A percentile compares a stretch with the other conserved stretches of the same genome.
Evolutionary conservation across 2,329 filamentous ascomycete species (phyloP).

Genomic region (Scopulariopsis brevicaulis): DNA sequence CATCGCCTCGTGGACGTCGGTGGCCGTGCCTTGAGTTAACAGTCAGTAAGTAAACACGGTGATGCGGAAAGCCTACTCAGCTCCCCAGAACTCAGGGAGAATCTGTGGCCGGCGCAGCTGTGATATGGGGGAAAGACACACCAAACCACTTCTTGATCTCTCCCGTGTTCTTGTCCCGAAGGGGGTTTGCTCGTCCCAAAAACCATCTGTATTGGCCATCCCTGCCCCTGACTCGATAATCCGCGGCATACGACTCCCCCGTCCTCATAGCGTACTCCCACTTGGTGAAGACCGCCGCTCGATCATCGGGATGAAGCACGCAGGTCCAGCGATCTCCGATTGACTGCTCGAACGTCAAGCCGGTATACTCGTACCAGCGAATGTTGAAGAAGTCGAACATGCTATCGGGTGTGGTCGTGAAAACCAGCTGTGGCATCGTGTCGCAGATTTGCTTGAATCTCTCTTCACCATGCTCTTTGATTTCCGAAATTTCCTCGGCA

Average conservation of each 20-base stretch:
- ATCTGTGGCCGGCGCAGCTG: neutral
- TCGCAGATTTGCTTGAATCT: slow-evolving; percentile 69
- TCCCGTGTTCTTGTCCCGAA: slow-evolving; percentile 53
- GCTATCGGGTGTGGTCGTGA: slow-evolving; percentile 60
- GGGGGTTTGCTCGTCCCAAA: slow-evolving; percentile 58
- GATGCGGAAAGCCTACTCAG: neutral
- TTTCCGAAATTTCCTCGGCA: slow-evolving; percentile 55
- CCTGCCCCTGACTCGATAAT: slow-evolving; percentile 57
- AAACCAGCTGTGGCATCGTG: slow-evolving; percentile 60
- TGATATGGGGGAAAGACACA: slow-evolving; percentile 11
- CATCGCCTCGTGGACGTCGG: slow-evolving; percentile 63
- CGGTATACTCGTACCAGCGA: slow-evolving; percentile 73
- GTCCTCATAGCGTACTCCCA: slow-evolving; percentile 56
- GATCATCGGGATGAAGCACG: slow-evolving; percentile 61
- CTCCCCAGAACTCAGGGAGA: neutral
- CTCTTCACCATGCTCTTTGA: slow-evolving; percentile 60
- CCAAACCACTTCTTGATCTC: slow-evolving; percentile 71
- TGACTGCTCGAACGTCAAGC: slow-evolving; percentile 50
- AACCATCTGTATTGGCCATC: slow-evolving; percentile 72
- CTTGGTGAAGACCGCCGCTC: slow-evolving; percentile 36
- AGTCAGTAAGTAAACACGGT: neutral
- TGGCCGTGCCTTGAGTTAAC: slow-evolving; percentile 47
- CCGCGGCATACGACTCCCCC: slow-evolving; percentile 56
- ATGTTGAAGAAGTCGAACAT: slow-evolving; percentile 62
- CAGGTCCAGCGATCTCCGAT: slow-evolving; percentile 50